Percentiles rank a stretch among this genome's conserved stretches.
phyloP scores from a whole-genome alignment of 2,329 filamentous ascomycete genomes.

The Fusarium oligoseptatum region DNA sequence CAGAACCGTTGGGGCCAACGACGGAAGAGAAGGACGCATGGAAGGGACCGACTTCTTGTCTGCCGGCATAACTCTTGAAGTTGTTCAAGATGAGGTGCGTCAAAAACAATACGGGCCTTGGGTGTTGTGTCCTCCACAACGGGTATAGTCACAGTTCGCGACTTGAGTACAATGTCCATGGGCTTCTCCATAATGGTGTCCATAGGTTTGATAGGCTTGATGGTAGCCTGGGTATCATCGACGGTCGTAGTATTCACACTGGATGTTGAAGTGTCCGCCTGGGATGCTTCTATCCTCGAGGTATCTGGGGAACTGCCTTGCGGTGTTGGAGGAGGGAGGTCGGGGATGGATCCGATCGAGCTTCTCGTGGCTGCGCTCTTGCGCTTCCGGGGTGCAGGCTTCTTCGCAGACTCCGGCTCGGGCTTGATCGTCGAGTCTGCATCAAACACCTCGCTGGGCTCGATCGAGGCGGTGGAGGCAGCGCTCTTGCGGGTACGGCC shows the following conservation, averaged over 20 bases:
- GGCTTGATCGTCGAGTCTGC: slow-evolving; percentile 50
- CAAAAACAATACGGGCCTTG: slow-evolving; percentile 91
- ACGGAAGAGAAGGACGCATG: slow-evolving; percentile 98
- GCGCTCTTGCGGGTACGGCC: slow-evolving; percentile 60
- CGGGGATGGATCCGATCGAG: slow-evolving; percentile 56
- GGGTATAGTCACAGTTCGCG: slow-evolving; percentile 76
- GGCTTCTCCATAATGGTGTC: slow-evolving; percentile 86
- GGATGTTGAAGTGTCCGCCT: slow-evolving; percentile 79
- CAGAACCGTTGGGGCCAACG: slow-evolving; percentile 96
- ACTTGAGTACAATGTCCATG: slow-evolving; percentile 94
- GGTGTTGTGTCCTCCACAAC: slow-evolving; percentile 81
- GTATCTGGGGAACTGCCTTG: slow-evolving; percentile 70
- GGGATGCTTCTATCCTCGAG: slow-evolving; percentile 66
- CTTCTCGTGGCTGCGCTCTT: slow-evolving; percentile 67
- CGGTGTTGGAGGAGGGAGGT: slow-evolving; percentile 58
- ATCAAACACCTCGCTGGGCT: slow-evolving; percentile 55
- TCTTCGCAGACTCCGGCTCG: slow-evolving; percentile 53
- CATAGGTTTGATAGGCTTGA: slow-evolving; percentile 81
- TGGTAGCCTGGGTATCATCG: slow-evolving; percentile 55
- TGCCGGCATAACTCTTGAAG: slow-evolving; percentile 98
- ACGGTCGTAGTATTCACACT: slow-evolving; percentile 65
- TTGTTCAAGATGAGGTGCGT: slow-evolving; percentile 93
- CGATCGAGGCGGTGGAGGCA: slow-evolving; percentile 46
- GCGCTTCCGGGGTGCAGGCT: slow-evolving; percentile 73
- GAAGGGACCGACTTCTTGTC: slow-evolving; percentile 96